Percentiles rank a stretch among this genome's conserved stretches.
phyloP scores from a whole-genome alignment of 208 protist genomes.

The Acanthamoeba pearcei region DNA sequence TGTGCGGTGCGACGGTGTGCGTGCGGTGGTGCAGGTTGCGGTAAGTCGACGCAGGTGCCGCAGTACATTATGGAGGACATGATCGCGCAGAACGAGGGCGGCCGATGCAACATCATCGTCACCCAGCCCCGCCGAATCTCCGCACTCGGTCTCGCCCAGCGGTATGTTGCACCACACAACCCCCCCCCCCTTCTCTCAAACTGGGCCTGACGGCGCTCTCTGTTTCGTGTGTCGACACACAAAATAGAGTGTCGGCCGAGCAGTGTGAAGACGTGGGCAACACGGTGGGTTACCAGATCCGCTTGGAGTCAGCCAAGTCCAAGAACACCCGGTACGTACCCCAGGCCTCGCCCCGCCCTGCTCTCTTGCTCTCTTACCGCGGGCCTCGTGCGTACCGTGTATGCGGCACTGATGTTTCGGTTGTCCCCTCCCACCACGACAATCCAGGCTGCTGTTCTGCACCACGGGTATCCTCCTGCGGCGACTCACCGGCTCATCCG shows the following conservation, averaged over 20 bases:
- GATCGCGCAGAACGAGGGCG: constrained; percentile 29
- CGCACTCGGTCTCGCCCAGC: constrained; percentile 81
- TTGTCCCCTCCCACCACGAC: too few species aligned
- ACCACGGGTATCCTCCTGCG: constrained; percentile 87
- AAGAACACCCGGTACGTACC: constrained; percentile 44
- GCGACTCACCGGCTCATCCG: constrained; percentile 42
- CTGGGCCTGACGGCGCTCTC: constrained; percentile 74
- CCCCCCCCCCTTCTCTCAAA: too few species aligned
- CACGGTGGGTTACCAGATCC: constrained; percentile 83
- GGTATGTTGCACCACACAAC: constrained; percentile 43
- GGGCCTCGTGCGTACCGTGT: not conserved
- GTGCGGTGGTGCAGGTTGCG: constrained; percentile 96
- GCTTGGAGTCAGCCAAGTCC: constrained; percentile 78
- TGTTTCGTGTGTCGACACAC: not conserved
- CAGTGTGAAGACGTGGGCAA: constrained; percentile 52
- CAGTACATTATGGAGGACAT: constrained; percentile 95
- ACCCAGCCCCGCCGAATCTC: constrained; percentile 86
- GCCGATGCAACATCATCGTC: constrained; percentile 77
- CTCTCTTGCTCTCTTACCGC: not conserved
- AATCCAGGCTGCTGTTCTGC: constrained; percentile 83
- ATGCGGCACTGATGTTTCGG: too few species aligned
- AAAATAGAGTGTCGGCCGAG: constrained; percentile 79
- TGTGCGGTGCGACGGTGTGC: not conserved
- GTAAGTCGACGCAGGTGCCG: constrained; percentile 98
- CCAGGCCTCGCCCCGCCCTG: too few species aligned